These are phyloP conservation scores for Wickerhamomyces sp. DNA, from an alignment of 1,139 yeast species.

Conservation along the genomic window DNA sequence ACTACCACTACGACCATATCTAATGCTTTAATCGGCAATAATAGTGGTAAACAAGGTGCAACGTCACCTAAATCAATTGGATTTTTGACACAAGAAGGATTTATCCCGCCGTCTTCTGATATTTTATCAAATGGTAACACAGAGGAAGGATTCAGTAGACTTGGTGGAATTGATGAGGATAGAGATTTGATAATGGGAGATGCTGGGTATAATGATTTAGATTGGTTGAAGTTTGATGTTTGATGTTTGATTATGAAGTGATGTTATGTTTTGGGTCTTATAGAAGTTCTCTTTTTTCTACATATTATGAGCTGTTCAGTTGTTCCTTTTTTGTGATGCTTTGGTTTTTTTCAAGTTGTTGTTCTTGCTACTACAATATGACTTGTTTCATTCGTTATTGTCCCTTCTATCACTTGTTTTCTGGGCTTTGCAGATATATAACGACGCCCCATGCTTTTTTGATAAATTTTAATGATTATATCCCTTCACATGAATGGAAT, in stretches of 20 bases:
- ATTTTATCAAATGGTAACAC: not conserved
- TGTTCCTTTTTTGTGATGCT: too few species aligned
- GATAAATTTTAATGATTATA: too few species aligned
- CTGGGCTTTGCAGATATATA: too few species aligned
- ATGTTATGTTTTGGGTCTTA: too few species aligned
- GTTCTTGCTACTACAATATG: too few species aligned
- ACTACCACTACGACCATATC: not conserved
- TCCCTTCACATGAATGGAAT: too few species aligned
- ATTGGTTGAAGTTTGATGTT: conserved; percentile 25
- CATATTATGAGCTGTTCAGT: too few species aligned
- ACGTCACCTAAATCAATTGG: not conserved
- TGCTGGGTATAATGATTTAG: conserved; percentile 18
- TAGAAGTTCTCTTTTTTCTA: too few species aligned
- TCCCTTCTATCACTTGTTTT: too few species aligned
- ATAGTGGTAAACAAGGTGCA: not conserved
- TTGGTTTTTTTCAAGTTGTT: too few species aligned
- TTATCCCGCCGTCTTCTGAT: not conserved
- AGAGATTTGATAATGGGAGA: conserved; percentile 15
- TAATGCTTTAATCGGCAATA: not conserved
- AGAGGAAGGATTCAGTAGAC: conserved; percentile 1
- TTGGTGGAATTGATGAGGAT: conserved; percentile 9
- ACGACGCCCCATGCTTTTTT: too few species aligned
- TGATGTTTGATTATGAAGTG: not conserved
- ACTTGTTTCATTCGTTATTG: too few species aligned
- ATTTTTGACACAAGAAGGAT: not conserved